These are phyloP conservation scores for Lentinula aciculospora DNA, from an alignment of 768 basidiomycete species.

Conservation along the genomic window DNA sequence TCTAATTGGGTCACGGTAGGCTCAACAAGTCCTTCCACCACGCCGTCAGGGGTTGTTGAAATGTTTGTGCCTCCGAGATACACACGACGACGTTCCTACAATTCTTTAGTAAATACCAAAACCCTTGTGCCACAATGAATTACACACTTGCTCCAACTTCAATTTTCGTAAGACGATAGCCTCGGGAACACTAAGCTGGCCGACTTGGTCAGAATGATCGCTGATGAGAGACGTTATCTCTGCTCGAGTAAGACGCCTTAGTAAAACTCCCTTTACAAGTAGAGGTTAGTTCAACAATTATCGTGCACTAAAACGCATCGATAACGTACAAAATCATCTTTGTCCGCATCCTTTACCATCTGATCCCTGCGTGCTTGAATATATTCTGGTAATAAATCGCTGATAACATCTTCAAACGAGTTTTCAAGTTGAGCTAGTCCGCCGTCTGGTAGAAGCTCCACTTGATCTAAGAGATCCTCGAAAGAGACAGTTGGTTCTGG, in stretches of 20 bases:
- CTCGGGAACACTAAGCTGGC: constrained; percentile 20
- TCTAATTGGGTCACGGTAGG: constrained; percentile 20
- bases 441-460: not conserved
- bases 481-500: not conserved
- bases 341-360: not conserved
- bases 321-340: constrained; percentile 5
- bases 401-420: not conserved
- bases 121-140: not conserved
- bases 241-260: constrained; percentile 40
- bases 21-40: constrained; percentile 31
- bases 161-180: constrained; percentile 37
- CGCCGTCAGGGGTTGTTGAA: constrained; percentile 15
- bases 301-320: not conserved
- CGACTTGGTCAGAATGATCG: constrained; percentile 9
- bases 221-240: constrained; percentile 32
- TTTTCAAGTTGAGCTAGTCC: not conserved
- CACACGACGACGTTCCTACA: constrained; percentile 27
- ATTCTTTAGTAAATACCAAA: constrained; percentile 3
- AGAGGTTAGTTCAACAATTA: not conserved
- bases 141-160: constrained; percentile 35
- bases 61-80: constrained; percentile 13
- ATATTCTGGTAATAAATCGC: not conserved
- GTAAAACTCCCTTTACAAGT: constrained; percentile 54
- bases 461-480: not conserved
- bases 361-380: not conserved